Base-by-base conservation (phyloP, 164 flowering plant species). In the Hamamelis virginiana region DNA sequence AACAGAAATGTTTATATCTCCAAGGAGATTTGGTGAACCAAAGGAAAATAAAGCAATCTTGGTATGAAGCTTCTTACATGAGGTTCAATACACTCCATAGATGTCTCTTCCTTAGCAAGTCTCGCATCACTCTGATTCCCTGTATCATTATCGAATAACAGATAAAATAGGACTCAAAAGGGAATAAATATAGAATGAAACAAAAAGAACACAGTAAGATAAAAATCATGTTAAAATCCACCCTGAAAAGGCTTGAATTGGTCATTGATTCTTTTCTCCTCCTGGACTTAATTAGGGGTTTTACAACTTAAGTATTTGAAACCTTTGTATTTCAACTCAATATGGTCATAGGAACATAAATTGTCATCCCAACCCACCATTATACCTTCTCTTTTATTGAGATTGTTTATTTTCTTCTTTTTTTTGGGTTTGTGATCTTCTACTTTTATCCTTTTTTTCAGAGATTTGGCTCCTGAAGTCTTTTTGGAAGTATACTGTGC, bases 51-150 rank as follows among this genome's bases (percentile, higher is more conserved):
- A 57, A n/a, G 18, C 10, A 22, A 22, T 23, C n/a, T 10, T 23
- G 22, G 3, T 26, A 5, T 9, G 61, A 63, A 26, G 43, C 41
- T 55, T 68, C 72, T 58, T 69, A 74, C 72, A 27, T 48, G 52
- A 62, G 70, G 61, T 33, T 65, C 80, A 33, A 50, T 33, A 70
- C 22, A 57, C 66, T 66, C 62, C 55, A 52, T 72, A 73, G 55
- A 4, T 52, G 55, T 44, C 38, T 38, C 48, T 59, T 73, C 74
- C 33, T 33, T 50, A 0, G 48, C 48, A 69, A 26, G 52, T 18
- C 43, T 60, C 52, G 23, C 27, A 18, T 13, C 66, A 61, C 48
- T 13, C 45, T 55, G 66, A 26, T 71, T 53, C 65, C 75, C 80
- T 74, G 66, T 33, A 68, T 51, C 50, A 43, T 25, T 14, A 26